Base-by-base conservation (phyloP, 1,284 basidiomycete species). In the Sporisorium scitamineum region DNA sequence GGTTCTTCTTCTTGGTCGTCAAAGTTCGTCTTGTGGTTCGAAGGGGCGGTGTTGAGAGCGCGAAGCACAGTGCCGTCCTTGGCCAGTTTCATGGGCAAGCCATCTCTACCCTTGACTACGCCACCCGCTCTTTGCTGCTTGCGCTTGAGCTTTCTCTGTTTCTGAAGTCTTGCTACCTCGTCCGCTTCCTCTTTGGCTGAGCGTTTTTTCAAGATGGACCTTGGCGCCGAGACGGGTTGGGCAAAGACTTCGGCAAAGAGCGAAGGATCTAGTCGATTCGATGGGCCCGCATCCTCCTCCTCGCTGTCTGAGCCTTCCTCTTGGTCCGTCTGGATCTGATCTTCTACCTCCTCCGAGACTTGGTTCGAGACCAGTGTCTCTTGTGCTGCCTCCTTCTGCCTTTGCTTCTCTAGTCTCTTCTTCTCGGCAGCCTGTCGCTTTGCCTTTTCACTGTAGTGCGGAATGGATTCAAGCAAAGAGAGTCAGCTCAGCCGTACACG, bases 201-300 rank as follows among this genome's bases (percentile, higher is more conserved):
- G 8, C 61, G 60, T 37, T 54, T 66, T 50, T 75, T 78, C 41
- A 79, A 47, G 56, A 76, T 70, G 20, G 77, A 76, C 32, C 42
- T 70, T 11, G 68, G 67, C 2, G 77, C 65, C 27, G 77, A 62
- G 16, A 63, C 56, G 0, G 64, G 61, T 37, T 59, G 54, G 5
- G 80, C 59, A 44, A 83, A 81, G 0, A 78, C 76, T 26, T 76
- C 50, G 39, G 76, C 72, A 54, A 83, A 83, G 14, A 83, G 71
- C 14, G 80, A 73, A 2, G 81, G 81, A 26, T 83, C 80, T 1
- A 83, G 66, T 27, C 73, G 68, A 57, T 44, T 68, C 14, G 64
- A 59, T 22, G 57, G 50, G 20, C 44, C 56, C 14, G 51, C 54
- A 29, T 58, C 61, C 5, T 71, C 62, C 13, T 57, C 59, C 10